These are phyloP conservation scores for Byssothecium circinans DNA, from an alignment of 2,329 filamentous ascomycete genomes.

Conservation along the genomic window DNA sequence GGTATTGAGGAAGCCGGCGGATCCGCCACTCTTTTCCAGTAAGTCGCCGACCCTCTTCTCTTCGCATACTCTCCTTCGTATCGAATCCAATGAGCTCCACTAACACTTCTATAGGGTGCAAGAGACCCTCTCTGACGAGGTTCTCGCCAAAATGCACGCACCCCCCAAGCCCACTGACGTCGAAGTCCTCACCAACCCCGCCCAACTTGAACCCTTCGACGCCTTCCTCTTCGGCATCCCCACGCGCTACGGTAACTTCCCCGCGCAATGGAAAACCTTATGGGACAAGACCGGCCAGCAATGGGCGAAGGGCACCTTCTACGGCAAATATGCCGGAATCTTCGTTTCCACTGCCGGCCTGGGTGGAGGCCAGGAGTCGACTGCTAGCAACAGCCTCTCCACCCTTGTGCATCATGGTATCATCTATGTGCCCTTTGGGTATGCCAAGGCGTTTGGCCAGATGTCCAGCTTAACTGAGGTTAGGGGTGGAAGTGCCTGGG, in stretches of 20 bases:
- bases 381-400: constrained; percentile 76
- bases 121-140: constrained; percentile 84
- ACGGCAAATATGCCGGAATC: constrained; percentile 86
- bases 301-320: constrained; percentile 76
- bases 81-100: constrained; percentile 7
- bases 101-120: constrained; percentile 57
- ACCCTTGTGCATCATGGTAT: constrained; percentile 92
- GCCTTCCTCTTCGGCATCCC: constrained; percentile 92
- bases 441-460: constrained; percentile 73
- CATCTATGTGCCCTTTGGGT: constrained; percentile 94
- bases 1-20: constrained; percentile 89
- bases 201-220: constrained; percentile 74
- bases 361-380: constrained; percentile 93
- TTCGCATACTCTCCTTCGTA: no score
- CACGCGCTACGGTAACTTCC: constrained; percentile 96
- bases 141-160: constrained; percentile 89
- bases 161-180: constrained; percentile 71
- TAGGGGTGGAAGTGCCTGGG: constrained; percentile 88
- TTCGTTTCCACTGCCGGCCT: constrained; percentile 82
- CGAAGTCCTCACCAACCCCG: constrained; percentile 60
- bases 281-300: constrained; percentile 89
- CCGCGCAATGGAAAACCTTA: constrained; percentile 90
- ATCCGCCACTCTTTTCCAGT: constrained; percentile 79
- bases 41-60: constrained; percentile 44
- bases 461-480: constrained; percentile 75